Conservation (phyloP, 768 basidiomycete genomes). For the Candolleomyces eurysporus region DNA sequence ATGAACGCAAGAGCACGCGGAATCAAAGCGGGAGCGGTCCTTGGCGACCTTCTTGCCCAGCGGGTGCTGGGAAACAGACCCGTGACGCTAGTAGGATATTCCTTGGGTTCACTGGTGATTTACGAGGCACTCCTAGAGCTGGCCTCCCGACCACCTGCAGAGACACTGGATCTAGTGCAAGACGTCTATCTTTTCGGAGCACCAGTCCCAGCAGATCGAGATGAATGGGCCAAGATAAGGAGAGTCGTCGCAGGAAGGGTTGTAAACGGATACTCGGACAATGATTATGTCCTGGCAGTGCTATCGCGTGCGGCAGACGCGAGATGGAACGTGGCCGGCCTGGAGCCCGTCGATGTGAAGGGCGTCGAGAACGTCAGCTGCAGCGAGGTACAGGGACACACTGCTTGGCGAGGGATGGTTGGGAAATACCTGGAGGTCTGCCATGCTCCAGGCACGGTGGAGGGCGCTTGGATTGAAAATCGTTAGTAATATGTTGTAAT, state of each 20-base stretch:
- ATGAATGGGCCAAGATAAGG: constrained; percentile 44
- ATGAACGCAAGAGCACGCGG: constrained; percentile 54
- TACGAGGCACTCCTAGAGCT: constrained; percentile 54
- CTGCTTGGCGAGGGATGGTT: constrained; percentile 48
- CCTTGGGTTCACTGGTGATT: constrained; percentile 54
- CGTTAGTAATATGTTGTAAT: constrained; percentile 13
- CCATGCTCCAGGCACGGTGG: constrained; percentile 38
- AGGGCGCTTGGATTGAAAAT: constrained; percentile 33
- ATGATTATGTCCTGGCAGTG: constrained; percentile 56
- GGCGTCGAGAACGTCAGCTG: constrained; percentile 54
- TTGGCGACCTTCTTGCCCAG: constrained; percentile 48
- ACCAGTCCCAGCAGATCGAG: constrained; percentile 39
- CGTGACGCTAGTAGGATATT: constrained; percentile 55
- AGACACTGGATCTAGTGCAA: constrained; percentile 48
- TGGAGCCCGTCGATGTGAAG: constrained; percentile 44
- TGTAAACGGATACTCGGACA: constrained; percentile 50
- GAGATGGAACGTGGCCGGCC: constrained; percentile 51
- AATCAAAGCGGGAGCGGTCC: constrained; percentile 50
- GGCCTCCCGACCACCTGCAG: constrained; percentile 37
- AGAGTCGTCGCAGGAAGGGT: constrained; percentile 50
- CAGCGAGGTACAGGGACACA: constrained; percentile 47
- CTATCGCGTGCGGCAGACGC: constrained; percentile 45
- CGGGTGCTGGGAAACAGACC: constrained; percentile 55
- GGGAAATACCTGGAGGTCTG: constrained; percentile 42
- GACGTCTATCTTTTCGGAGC: constrained; percentile 57